Conservation (phyloP, 2,329 filamentous ascomycete genomes). For the Sarocladium strictum region DNA sequence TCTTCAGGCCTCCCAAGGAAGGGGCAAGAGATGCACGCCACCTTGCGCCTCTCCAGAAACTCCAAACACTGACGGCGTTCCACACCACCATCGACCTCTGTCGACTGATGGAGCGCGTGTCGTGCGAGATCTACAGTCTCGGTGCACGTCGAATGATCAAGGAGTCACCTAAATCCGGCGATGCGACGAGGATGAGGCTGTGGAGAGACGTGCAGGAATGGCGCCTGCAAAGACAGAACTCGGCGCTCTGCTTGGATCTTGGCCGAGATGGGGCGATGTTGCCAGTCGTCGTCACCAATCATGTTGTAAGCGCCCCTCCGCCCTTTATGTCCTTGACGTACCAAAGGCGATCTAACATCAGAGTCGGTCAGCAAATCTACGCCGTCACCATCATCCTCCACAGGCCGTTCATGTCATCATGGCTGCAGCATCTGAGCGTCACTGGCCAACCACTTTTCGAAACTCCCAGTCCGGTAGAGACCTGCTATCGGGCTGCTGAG, state of each 20-base stretch:
- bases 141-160: background rate
- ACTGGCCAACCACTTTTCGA: background rate
- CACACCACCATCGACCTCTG: background rate
- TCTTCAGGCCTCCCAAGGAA: background rate
- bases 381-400: background rate
- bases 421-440: background rate
- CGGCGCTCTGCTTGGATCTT: background rate
- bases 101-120: background rate
- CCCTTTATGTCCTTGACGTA: too few relatives aligned
- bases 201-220: background rate
- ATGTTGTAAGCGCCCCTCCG: constrained; percentile 2
- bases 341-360: too few relatives aligned
- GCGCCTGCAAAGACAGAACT: background rate
- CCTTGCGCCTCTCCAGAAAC: background rate
- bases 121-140: background rate
- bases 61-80: background rate
- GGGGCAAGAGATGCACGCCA: background rate
- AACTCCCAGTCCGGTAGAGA: background rate
- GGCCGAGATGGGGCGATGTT: background rate
- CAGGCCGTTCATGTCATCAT: constrained; percentile 1
- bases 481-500: background rate
- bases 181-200: constrained; percentile 1
- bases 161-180: background rate
- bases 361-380: background rate
- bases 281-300: background rate